Base-by-base conservation (phyloP, 2,329 filamentous ascomycete genomes). In the Paraphoma chrysanthemicola region DNA sequence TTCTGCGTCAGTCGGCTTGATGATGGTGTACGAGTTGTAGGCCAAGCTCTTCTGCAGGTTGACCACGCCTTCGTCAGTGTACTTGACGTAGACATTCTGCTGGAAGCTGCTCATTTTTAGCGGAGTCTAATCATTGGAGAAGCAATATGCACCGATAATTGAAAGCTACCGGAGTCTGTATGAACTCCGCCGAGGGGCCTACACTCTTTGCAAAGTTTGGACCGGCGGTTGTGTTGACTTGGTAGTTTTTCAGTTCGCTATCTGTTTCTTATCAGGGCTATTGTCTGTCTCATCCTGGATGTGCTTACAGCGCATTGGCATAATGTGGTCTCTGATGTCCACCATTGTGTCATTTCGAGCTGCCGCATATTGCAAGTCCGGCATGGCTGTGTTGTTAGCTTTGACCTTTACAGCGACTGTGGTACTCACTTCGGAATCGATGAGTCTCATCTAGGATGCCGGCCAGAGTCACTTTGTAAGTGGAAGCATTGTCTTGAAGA, bases 321-420 rank as follows among this genome's bases (percentile, higher is more conserved):
- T 78, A 28, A 96, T 82, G 52, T 89, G 86, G 2, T 93, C 83
- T 50, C 86, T 84, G 54, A 97, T 87, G 56, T 88, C 86, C 31
- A 83, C 83, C 68, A 93, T 87, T 73, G 96, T 91, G 0, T 85
- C 80, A 44, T 89, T 89, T 36, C 85, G 83, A 12, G 83, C 83
- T 48, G 90, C 88, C 18, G 91, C 87, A 77, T 89, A 94, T 69
- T 96, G 92, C 70, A 96, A 96, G 76, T 98, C 94, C 8, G 92
- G 89, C 62, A 96, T 83, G 31, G 85, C 86, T 86, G 54, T 28
- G 9, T 14, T 46, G 54, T 73, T 48, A 71, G 66, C 30, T 44
- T 39, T n/a, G 16, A n/a, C 31, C 43, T 18, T n/a, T 12, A 8
- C 18, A 44, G 36, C 9, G 51, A 29, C n/a, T 8, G 10, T 6